Evolutionary conservation across 2,329 filamentous ascomycete genomes (phyloP), one percentile per base, ranked within the genome.

Genomic region (Pseudogymnoascus sp.): DNA sequence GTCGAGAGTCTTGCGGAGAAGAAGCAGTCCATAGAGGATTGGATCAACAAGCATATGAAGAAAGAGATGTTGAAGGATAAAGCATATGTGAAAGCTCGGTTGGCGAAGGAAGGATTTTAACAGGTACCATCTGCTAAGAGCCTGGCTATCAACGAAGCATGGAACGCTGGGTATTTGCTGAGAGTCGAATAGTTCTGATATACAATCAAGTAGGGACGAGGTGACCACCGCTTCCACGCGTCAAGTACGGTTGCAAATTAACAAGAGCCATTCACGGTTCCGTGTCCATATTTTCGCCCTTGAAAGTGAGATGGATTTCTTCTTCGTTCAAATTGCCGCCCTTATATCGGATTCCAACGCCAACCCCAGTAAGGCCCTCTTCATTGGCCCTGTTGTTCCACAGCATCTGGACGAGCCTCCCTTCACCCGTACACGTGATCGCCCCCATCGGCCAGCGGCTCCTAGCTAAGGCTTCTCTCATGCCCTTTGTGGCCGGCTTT

Each of bases 361-460:
- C 80, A 23, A 87, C 63, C 2, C 85, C 87, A 59, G 84, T 81
- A 43, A 93, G 72, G 1, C 88, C 88, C 60, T 80, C 78, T 62
- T 85, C 79, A 62, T 83, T 82, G 1, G 88, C 88, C 49, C 76
- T 79, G 37, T 75, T 74, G 72, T 93, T 93, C 89, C 89, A 93
- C 3, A 91, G 68, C 74, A 92, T 83, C 76, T 93, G 88, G 69
- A 80, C 75, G 21, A 91, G 72, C 6, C 72, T 71, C 0, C 89
- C 89, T 1, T 82, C 79, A 14, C 70, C 69, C 0, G 82, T 81
- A 65, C 89, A 85, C 63, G 83, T 84, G 25, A 90, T 74, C 69
- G 86, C 96, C 0, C 87, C 86, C 79, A 96, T 83, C 0, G 91
- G 89, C 77, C 83, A 86, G 38, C 77, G 74, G 71, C 88, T 89